Evolutionary conservation across 2,329 filamentous ascomycete genomes (phyloP).

Genomic region (Hortaea werneckii): DNA sequence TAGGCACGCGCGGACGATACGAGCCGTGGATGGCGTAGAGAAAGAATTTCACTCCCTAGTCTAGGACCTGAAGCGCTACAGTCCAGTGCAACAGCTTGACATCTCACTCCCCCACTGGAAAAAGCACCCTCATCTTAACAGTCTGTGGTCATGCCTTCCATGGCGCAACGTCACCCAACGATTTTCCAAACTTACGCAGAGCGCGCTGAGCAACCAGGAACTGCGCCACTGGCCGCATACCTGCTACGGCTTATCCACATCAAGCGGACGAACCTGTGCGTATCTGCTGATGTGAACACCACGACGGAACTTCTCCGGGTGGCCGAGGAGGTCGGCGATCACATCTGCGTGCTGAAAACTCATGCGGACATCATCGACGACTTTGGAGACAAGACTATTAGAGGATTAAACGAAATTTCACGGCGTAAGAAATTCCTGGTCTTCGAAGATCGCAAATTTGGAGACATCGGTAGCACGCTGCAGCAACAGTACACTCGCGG

Average conservation of each 20-base stretch:
- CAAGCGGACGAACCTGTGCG: slow-evolving; percentile 43
- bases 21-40: no score
- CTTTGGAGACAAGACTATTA: slow-evolving; percentile 47
- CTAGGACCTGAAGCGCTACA: no score
- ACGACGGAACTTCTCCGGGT: slow-evolving; percentile 46
- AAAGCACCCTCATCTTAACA: no score
- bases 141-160: slow-evolving; percentile 3
- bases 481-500: slow-evolving; percentile 45
- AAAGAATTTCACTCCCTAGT: no score
- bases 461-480: slow-evolving; percentile 48
- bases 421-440: slow-evolving; percentile 41
- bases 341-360: slow-evolving; percentile 51
- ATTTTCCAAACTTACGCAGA: slow-evolving; percentile 34
- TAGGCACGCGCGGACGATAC: no score
- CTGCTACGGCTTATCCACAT: slow-evolving; percentile 39
- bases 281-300: slow-evolving; percentile 49
- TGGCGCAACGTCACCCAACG: slow-evolving; percentile 26
- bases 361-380: slow-evolving; percentile 54
- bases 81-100: no score
- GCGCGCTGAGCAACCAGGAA: slow-evolving; percentile 33
- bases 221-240: slow-evolving; percentile 38
- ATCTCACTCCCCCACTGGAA: no score
- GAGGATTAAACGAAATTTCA: slow-evolving; percentile 38
- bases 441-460: slow-evolving; percentile 48
- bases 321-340: slow-evolving; percentile 49